Evolutionary conservation across 1,139 yeast species (phyloP).

Genomic region (Suzukiozyma palmioleophila): DNA sequence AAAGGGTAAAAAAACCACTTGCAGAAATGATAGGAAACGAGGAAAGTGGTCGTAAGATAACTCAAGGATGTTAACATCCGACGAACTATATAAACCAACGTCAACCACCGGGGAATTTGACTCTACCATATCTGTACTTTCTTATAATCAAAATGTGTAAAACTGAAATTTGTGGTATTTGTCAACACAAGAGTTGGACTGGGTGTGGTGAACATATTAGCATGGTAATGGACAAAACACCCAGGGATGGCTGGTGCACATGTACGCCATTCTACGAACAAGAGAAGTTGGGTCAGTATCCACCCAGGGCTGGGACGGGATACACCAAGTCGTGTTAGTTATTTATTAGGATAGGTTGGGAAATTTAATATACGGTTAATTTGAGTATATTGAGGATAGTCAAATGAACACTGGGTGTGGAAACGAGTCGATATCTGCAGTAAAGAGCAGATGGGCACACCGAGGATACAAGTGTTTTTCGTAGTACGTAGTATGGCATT

Average conservation of each 20-base stretch:
- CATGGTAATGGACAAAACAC: conserved; percentile 30
- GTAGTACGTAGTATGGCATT: too few relatives aligned
- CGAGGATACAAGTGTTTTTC: too few relatives aligned
- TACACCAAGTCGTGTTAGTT: conserved; percentile 11
- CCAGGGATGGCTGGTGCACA: conserved; percentile 37
- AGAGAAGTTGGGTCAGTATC: conserved; percentile 26
- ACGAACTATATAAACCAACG: not conserved
- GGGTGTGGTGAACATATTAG: conserved; percentile 34
- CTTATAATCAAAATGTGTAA: conserved; percentile 26
- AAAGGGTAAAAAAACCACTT: not conserved
- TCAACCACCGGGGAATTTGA: too few relatives aligned
- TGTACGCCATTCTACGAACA: conserved; percentile 21
- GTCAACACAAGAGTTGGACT: conserved; percentile 35
- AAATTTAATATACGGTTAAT: conserved; percentile 5
- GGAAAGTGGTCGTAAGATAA: conserved; percentile 1
- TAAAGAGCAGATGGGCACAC: too few relatives aligned
- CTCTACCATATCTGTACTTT: not conserved
- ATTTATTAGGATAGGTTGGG: conserved; percentile 8
- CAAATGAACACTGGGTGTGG: too few relatives aligned
- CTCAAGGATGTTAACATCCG: not conserved
- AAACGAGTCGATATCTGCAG: too few relatives aligned
- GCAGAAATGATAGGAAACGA: not conserved
- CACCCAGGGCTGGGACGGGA: conserved; percentile 45
- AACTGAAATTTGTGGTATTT: conserved; percentile 34
- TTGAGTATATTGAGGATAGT: too few relatives aligned